phyloP scores from a whole-genome alignment of 345 rosid genomes.

The Anastatica hierochuntica region DNA sequence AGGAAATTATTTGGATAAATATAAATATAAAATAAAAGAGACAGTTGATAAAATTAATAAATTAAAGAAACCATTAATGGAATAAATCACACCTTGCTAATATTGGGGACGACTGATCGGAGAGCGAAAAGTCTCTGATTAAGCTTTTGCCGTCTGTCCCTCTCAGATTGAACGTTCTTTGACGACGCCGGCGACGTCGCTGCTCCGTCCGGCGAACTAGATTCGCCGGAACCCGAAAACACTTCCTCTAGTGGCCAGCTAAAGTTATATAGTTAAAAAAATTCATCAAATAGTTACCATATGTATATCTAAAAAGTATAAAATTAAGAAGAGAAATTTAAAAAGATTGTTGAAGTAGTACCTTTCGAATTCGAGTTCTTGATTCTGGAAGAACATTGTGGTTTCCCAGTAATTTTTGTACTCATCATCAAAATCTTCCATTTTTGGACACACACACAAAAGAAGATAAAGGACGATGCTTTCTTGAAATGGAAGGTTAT shows the following conservation, averaged over 20 bases:
- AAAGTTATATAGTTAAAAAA: too few species aligned
- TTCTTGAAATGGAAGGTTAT: slow-evolving; percentile 23
- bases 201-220: slow-evolving; percentile 89
- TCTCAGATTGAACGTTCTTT: slow-evolving; percentile 78
- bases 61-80: background rate
- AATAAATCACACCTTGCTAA: slow-evolving; percentile 20
- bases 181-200: slow-evolving; percentile 54
- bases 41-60: slow-evolving; percentile 1
- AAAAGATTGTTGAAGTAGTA: slow-evolving; percentile 1
- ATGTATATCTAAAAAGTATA: background rate
- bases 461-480: slow-evolving; percentile 1
- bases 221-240: slow-evolving; percentile 54
- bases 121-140: slow-evolving; percentile 83
- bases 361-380: slow-evolving; percentile 45
- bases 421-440: slow-evolving; percentile 31
- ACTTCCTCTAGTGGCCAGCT: slow-evolving; percentile 52
- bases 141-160: slow-evolving; percentile 76
- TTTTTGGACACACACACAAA: slow-evolving; percentile 8
- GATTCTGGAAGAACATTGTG: slow-evolving; percentile 47
- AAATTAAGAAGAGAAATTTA: background rate
- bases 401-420: slow-evolving; percentile 66
- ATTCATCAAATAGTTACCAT: background rate
- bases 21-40: background rate
- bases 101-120: slow-evolving; percentile 74
- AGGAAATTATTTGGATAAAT: background rate